A percentile compares a stretch with the other conserved stretches of the same genome.
Conservation (phyloP, 495 filamentous ascomycete species). For the Hypoxylon trugodes region DNA sequence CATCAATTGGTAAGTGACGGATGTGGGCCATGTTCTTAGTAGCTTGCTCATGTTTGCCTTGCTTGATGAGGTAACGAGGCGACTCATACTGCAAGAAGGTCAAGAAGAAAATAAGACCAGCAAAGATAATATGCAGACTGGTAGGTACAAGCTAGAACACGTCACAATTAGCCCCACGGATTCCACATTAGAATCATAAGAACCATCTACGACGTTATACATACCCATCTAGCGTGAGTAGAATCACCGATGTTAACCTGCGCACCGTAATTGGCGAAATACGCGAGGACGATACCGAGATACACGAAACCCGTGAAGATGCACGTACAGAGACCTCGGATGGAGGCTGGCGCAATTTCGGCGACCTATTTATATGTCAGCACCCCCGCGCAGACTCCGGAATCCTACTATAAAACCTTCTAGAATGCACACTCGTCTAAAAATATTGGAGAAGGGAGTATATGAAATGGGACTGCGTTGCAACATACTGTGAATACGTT, state of each 20-base stretch:
- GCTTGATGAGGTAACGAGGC: conserved; percentile 65
- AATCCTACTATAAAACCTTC: not conserved
- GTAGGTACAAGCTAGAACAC: conserved; percentile 64
- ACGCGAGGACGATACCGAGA: conserved; percentile 68
- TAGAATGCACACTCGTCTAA: not conserved
- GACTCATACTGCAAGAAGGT: conserved; percentile 71
- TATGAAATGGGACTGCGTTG: not conserved
- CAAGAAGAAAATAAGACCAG: conserved; percentile 69
- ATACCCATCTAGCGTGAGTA: conserved; percentile 66
- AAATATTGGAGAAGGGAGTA: not conserved
- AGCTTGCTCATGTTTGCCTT: conserved; percentile 56
- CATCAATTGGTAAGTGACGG: conserved; percentile 57
- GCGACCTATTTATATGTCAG: conserved; percentile 51
- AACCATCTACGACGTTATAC: conserved; percentile 22
- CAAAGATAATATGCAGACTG: conserved; percentile 76
- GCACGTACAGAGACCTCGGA: conserved; percentile 74
- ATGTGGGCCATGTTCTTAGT: conserved; percentile 57
- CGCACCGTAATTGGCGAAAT: conserved; percentile 66
- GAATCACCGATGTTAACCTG: conserved; percentile 65
- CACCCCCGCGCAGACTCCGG: conserved; percentile 12
- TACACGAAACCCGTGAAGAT: conserved; percentile 73
- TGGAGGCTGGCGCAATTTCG: conserved; percentile 67
- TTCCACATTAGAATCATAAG: not conserved
- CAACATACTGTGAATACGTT: conserved; percentile 24
- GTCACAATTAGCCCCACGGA: not conserved